phyloP scores from a whole-genome alignment of 192 early-diverging fungal species.

The Dissophora ornata region DNA sequence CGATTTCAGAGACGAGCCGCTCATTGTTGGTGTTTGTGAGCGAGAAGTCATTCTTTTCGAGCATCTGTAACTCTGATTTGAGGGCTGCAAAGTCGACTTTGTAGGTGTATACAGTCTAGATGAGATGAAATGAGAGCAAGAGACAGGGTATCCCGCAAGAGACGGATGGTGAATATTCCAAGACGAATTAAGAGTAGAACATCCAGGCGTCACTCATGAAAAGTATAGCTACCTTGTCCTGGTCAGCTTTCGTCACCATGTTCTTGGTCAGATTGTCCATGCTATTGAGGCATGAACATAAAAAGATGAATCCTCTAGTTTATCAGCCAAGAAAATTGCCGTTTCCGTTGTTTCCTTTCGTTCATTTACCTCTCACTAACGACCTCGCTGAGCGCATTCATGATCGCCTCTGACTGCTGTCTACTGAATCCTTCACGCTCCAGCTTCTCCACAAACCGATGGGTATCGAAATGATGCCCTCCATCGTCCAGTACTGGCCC shows the following conservation, averaged over 20 bases:
- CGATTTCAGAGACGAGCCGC: conserved; percentile 81
- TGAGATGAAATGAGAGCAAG: not conserved
- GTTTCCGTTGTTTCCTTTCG: too few relatives aligned
- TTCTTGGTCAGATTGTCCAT: conserved; percentile 68
- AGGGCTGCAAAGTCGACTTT: conserved; percentile 92
- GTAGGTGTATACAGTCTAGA: conserved; percentile 81
- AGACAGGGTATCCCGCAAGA: not conserved
- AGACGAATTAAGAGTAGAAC: too few relatives aligned
- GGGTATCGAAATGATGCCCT: conserved; percentile 81
- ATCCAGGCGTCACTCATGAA: too few relatives aligned
- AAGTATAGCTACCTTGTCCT: conserved; percentile 83
- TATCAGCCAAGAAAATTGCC: too few relatives aligned
- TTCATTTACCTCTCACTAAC: conserved; percentile 73
- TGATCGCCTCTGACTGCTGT: conserved; percentile 81
- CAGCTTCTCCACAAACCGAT: conserved; percentile 77
- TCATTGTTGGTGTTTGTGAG: conserved; percentile 86
- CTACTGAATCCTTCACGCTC: conserved; percentile 77
- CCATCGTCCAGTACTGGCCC: conserved; percentile 8
- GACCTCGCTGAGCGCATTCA: conserved; percentile 76
- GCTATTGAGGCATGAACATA: conserved; percentile 45
- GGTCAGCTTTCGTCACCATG: conserved; percentile 86
- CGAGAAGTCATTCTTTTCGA: conserved; percentile 91
- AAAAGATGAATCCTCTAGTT: conserved; percentile 7
- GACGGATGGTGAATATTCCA: too few relatives aligned
- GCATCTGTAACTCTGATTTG: conserved; percentile 86